Conservation (phyloP, 139 green algal genomes). For the Medakamo hakoo region DNA sequence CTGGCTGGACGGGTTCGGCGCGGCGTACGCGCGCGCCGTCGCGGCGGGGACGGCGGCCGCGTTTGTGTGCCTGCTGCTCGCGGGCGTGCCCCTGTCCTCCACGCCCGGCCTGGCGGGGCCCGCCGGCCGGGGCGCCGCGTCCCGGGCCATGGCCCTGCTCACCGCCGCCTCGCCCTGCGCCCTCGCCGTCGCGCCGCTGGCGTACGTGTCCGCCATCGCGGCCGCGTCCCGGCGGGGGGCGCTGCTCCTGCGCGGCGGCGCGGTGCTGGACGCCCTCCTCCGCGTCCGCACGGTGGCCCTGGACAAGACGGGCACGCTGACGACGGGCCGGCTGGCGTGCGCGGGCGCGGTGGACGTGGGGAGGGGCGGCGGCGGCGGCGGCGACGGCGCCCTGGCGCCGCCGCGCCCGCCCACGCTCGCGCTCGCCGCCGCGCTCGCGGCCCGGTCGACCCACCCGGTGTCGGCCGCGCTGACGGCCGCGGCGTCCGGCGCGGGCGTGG, state of each 20-base stretch:
- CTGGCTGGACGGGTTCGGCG: conserved; percentile 44
- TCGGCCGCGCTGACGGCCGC: conserved; percentile 17
- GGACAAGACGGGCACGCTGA: conserved; percentile 84
- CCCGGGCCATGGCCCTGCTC: conserved; percentile 63
- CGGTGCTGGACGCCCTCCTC: conserved; percentile 53
- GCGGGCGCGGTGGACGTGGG: background rate
- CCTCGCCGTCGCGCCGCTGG: conserved; percentile 66
- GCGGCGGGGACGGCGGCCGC: conserved; percentile 25
- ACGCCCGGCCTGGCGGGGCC: conserved; percentile 28
- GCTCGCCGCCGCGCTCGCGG: conserved; percentile 22
- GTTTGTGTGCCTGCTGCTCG: conserved; percentile 21
- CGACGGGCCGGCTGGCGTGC: conserved; percentile 25
- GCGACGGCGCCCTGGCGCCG: background rate
- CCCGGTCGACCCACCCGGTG: conserved; percentile 28
- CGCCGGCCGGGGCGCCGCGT: conserved; percentile 33
- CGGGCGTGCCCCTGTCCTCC: conserved; percentile 17
- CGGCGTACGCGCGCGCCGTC: conserved; percentile 48
- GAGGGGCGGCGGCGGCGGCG: background rate
- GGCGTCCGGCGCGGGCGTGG: background rate
- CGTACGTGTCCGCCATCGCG: conserved; percentile 72
- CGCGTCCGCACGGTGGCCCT: conserved; percentile 42
- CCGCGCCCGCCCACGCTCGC: conserved; percentile 7
- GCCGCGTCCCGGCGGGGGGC: conserved; percentile 46
- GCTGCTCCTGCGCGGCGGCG: conserved; percentile 51
- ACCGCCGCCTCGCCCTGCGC: conserved; percentile 70